These are phyloP conservation scores for Mucor velutinosus DNA, from an alignment of 371 early-diverging fungal genomes.

Conservation along the genomic window DNA sequence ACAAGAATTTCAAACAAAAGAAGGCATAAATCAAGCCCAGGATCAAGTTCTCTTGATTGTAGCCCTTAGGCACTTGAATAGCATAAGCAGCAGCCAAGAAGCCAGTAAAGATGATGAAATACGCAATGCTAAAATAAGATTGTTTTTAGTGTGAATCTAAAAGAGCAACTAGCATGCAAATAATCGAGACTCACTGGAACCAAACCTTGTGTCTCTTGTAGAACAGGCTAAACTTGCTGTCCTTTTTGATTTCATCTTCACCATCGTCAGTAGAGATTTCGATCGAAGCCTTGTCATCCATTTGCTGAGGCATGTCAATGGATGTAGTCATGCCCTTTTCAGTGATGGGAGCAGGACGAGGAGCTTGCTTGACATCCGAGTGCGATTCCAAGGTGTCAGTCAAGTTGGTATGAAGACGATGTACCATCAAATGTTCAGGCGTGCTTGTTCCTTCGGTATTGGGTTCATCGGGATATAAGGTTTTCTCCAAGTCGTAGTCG, in stretches of 20 bases:
- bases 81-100: constrained; percentile 27
- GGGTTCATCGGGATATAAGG: constrained; percentile 7
- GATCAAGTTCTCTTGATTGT: constrained; percentile 28
- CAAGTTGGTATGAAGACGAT: constrained; percentile 9
- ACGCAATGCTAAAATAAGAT: constrained; percentile 3
- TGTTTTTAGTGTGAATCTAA: background rate
- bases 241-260: constrained; percentile 18
- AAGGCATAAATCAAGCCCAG: constrained; percentile 35
- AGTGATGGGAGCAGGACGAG: background rate
- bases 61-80: constrained; percentile 35
- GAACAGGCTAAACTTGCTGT: constrained; percentile 2
- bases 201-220: constrained; percentile 9
- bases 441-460: background rate
- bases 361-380: constrained; percentile 6
- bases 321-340: constrained; percentile 17
- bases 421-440: background rate
- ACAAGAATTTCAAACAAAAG: constrained; percentile 21
- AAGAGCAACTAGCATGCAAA: background rate
- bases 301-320: constrained; percentile 10
- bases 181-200: constrained; percentile 4
- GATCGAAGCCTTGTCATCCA: constrained; percentile 7
- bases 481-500: constrained; percentile 4
- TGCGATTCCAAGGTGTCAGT: constrained; percentile 12
- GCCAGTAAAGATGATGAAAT: constrained; percentile 33
- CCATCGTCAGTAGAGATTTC: constrained; percentile 8